Conservation (phyloP, 192 early-diverging fungal species). For the Backusella macrospora region DNA sequence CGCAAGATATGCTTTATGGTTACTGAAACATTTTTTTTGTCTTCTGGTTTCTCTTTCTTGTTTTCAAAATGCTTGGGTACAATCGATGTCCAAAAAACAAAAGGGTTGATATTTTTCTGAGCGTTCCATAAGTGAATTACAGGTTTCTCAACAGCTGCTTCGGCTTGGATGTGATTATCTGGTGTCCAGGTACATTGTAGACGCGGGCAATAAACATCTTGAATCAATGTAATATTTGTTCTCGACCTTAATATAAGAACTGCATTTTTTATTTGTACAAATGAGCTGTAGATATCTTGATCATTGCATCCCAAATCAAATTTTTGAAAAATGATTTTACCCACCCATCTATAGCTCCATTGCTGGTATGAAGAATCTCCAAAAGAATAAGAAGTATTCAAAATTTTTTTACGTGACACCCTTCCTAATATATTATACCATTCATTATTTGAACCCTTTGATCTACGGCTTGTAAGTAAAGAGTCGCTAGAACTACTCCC, state of each 20-base stretch:
- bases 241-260: background rate
- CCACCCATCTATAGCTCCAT: background rate
- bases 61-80: background rate
- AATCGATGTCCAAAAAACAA: background rate
- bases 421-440: background rate
- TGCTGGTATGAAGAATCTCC: background rate
- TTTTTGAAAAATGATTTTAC: background rate
- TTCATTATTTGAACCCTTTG: background rate
- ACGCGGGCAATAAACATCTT: background rate
- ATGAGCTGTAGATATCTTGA: background rate
- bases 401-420: background rate
- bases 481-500: background rate
- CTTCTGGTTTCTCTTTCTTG: background rate
- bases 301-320: background rate
- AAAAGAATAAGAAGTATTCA: background rate
- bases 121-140: background rate
- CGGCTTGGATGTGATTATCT: background rate
- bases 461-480: background rate
- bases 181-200: background rate
- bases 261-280: constrained; percentile 2
- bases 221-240: background rate
- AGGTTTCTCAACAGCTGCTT: background rate
- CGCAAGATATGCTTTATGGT: background rate
- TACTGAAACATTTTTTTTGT: background rate
- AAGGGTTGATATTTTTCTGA: background rate